Evolutionary conservation across 257 asterid species (phyloP), one percentile per base, ranked within the genome.

Genomic region (Scutellaria galericulata): DNA sequence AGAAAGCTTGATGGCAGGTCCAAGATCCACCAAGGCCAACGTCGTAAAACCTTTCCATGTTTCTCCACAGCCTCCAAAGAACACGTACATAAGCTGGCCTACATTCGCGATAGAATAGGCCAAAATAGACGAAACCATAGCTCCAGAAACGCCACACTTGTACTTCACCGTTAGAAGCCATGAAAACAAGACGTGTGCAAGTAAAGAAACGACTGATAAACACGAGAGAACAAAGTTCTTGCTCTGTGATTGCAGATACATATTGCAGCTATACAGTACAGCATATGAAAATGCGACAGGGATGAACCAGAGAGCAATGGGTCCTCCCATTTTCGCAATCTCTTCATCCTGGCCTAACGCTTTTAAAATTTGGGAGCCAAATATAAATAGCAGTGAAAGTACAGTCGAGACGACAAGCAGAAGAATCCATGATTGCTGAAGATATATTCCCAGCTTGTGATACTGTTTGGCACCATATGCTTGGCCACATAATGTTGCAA

Each of bases 191-290:
- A 88, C 6, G 56, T 88, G 93, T 40, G 80, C 71, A 0, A 78
- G 50, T 9, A 90, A 50, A 0, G 95, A 83, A 37, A 68, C 58
- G 0, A 77, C 89, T 0, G 90, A 84, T 53, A 85, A 48, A 41
- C 84, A 88, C 1, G 93, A 78, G 6, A 88, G 83, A 14, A 90
- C 72, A 50, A 76, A 58, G 74, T 86, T 90, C 75, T 90, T 90
- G 85, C 95, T 86, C 74, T 88, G 93, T 7, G 96, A 83, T 63
- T 87, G 97, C 8, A 87, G 73, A 75, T 75, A 90, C 82, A 85
- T 84, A 66, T 88, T 89, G 79, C 91, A 85, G 51, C 87, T 84
- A 18, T 78, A 90, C 5, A 85, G 77, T 5, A 81, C 5, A 3
- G 76, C 53, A 18, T 53, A 85, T 0, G 87, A 79, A 65, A 79